These are phyloP conservation scores for Mucor ambiguus DNA, from an alignment of 371 early-diverging fungal genomes.

Conservation along the genomic window DNA sequence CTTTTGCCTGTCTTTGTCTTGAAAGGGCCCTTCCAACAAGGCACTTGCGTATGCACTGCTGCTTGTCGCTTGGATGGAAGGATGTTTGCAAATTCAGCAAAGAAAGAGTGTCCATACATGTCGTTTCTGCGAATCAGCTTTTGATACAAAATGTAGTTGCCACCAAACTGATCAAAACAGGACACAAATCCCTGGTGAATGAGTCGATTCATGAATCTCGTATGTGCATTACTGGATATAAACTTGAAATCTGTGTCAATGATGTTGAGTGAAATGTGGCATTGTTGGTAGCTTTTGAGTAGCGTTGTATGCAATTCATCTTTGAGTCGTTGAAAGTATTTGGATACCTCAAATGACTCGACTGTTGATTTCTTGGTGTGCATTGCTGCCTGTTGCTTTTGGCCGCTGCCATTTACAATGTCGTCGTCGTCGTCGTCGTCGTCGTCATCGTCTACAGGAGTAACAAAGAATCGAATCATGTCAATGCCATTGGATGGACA, in stretches of 20 bases:
- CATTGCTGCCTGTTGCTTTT: not conserved
- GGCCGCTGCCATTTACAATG: too few relatives aligned
- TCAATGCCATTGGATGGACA: conserved; percentile 8
- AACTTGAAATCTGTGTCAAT: conserved; percentile 4
- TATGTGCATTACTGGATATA: not conserved
- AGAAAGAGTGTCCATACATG: conserved; percentile 17
- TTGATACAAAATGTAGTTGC: conserved; percentile 4
- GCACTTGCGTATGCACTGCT: not conserved
- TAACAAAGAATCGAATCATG: conserved; percentile 8
- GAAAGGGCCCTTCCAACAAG: conserved; percentile 22
- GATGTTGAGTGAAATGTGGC: not conserved
- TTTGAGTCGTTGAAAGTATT: conserved; percentile 10
- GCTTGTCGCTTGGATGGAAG: not conserved
- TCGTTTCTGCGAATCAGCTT: not conserved
- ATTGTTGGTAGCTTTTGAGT: conserved; percentile 4
- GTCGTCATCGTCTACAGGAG: not conserved
- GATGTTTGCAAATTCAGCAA: conserved; percentile 13
- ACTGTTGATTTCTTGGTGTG: not conserved
- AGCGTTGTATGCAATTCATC: not conserved
- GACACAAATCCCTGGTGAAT: conserved; percentile 9
- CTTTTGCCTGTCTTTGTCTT: conserved; percentile 5
- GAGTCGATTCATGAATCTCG: not conserved
- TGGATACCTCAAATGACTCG: not conserved
- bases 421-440: not conserved
- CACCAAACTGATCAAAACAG: conserved; percentile 6